Base-by-base conservation (phyloP, 1,284 basidiomycete species). In the Pholiota adiposa region DNA sequence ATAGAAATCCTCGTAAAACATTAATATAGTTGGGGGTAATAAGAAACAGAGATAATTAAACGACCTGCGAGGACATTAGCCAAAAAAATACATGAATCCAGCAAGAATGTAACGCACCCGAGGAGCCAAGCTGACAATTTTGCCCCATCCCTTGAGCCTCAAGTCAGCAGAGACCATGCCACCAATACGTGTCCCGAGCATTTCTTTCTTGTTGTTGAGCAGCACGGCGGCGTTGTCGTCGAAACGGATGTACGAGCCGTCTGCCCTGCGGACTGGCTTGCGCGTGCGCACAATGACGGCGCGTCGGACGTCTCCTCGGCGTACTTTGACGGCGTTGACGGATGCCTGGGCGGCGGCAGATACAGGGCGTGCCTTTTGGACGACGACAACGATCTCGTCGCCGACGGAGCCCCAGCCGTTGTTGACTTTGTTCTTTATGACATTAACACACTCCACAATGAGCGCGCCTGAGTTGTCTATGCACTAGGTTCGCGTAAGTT, bases 381-480 rank as follows among this genome's bases (percentile, higher is more conserved):
- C 89, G 60, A 99, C 96, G 61, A 96, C 96, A 62, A 98, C 95
- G 63, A 98, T 95, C 76, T 98, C 97, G 79, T 99, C 97, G 50
- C 97, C 97, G 64, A 90, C 85, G 40, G 83, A 81, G 58, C 88
- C 90, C 83, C 84, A 88, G 72, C 97, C 85, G 79, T 93, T 84
- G 85, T 94, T 84, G 79, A 94, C 93, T 78, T 98, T 98, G 76
- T 94, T 90, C 77, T 98, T 97, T 61, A 98, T 83, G 21, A 99
- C 89, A 74, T 99, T 98, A 75, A 99, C 94, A 71, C 96, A 97
- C 80, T 98, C 97, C 41, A 97, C 92, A 60, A 97, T 80, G 63
- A 98, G 83, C 2, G 94, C 97, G 58, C 97, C 97, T n/a, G 97
- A 97, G 79, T 99, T 99, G 84, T 98, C 97, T 74, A 98, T 97